Base-by-base conservation (phyloP, 2,329 filamentous ascomycete genomes). In the Penicillium sp. region DNA sequence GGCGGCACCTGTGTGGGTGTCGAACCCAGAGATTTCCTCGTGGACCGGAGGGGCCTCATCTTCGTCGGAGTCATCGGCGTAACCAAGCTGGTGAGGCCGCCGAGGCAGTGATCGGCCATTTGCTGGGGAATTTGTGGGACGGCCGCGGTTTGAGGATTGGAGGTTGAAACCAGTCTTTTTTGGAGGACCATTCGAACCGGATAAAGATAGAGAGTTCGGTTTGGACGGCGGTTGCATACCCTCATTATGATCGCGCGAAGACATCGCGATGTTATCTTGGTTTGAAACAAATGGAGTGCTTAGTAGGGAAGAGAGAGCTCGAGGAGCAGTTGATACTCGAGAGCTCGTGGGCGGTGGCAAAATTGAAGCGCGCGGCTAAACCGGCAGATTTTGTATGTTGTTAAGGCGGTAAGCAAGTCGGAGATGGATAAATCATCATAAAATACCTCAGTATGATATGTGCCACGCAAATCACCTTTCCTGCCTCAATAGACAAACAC, bases 21-120 rank as follows among this genome's bases (percentile, higher is more conserved):
- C 77, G 61, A 79, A 82, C 26, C 77, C 77, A 6, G 75, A 74
- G 22, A 81, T 77, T 44, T 68, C 69, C 57, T 79, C 71, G 13
- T 65, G 61, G 1, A 53, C 56, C 5, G 69, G 67, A 4, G 58
- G 61, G 9, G 54, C 51, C 8, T 67, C 56, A 31, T 65, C 81
- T 42, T 64, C 64, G 13, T 65, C 64, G 47, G 86, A 82, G 45
- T 85, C 83, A 49, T 72, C 70, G 35, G 72, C 73, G 49, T 69
- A 69, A 26, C 60, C 56, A 42, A 64, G 57, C 13, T 61, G 56
- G 44, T 63, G 65, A 34, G 66, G 61, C 37, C 61, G 61, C 38
- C 61, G 62, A 13, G 64, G 51, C 33, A 66, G 59, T n/a, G 53
- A 52, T 33, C 53, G 62, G 26, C 37, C 53, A 9, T 55, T 55